Conservation (phyloP, 208 protist species). For the Leishmania mexicana region DNA sequence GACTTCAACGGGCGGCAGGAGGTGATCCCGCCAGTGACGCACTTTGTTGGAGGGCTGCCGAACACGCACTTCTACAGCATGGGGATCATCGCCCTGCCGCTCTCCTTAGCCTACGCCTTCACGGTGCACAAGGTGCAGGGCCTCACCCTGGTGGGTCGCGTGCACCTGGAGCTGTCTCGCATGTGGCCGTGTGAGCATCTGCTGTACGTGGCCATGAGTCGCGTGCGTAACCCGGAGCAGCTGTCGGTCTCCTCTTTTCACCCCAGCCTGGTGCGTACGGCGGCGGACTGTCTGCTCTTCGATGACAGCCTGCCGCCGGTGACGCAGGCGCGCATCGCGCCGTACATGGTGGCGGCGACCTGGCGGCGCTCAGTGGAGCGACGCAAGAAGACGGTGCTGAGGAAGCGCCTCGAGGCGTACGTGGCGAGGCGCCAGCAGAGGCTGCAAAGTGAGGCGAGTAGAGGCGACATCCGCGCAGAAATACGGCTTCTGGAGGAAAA, state of each 20-base stretch:
- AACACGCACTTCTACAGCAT: conserved; percentile 80
- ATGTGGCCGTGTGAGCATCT: conserved; percentile 92
- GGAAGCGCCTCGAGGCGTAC: conserved; percentile 28
- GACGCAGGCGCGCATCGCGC: conserved; percentile 36
- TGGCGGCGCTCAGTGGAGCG: conserved; percentile 50
- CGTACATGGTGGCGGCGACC: conserved; percentile 69
- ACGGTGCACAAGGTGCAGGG: conserved; percentile 94
- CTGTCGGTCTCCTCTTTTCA: conserved; percentile 71
- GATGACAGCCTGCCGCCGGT: conserved; percentile 76
- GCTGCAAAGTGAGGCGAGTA: conserved; percentile 11
- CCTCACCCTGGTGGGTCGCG: conserved; percentile 79
- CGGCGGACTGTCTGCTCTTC: conserved; percentile 76
- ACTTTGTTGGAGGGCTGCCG: conserved; percentile 68
- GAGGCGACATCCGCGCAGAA: conserved; percentile 23
- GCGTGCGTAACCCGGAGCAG: conserved; percentile 87
- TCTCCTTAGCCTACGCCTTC: conserved; percentile 90
- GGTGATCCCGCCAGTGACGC: conserved; percentile 62
- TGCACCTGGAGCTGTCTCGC: conserved; percentile 84
- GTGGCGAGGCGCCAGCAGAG: conserved; percentile 24
- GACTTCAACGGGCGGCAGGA: conserved; percentile 68
- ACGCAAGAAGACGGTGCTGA: conserved; percentile 53
- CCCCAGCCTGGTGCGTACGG: conserved; percentile 56
- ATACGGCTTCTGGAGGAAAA: conserved; percentile 32
- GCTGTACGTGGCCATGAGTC: conserved; percentile 90
- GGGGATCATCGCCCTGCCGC: conserved; percentile 68